Percentiles rank a stretch among this genome's conserved stretches.
phyloP scores from a whole-genome alignment of 139 green algal species.

The Auxenochlorella pyrenoidosa region DNA sequence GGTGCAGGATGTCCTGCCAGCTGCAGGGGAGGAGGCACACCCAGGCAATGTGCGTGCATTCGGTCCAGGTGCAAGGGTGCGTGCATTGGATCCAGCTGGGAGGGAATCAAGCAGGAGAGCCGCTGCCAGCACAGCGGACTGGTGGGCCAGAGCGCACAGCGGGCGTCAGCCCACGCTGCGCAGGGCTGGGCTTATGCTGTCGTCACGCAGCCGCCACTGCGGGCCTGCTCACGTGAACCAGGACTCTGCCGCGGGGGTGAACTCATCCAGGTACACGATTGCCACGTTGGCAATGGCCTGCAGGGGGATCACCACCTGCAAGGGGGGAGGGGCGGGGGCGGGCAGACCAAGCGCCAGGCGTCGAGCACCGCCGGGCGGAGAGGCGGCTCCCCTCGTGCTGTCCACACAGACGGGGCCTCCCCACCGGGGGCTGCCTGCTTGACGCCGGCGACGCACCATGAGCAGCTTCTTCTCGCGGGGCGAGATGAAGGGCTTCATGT shows the following conservation, averaged over 20 bases:
- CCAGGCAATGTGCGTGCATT: background rate
- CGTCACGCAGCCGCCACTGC: too few species aligned
- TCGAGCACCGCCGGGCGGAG: too few species aligned
- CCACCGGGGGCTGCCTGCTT: background rate
- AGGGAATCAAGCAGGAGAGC: too few species aligned
- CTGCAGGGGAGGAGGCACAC: slow-evolving; percentile 7
- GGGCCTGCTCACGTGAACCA: slow-evolving; percentile 85
- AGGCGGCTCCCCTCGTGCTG: too few species aligned
- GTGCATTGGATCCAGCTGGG: too few species aligned
- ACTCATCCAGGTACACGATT: slow-evolving; percentile 92
- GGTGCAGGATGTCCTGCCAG: slow-evolving; percentile 95
- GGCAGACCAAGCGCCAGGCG: too few species aligned
- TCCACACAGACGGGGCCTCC: too few species aligned
- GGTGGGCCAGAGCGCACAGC: too few species aligned
- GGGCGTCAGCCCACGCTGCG: too few species aligned
- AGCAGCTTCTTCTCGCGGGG: slow-evolving; percentile 30
- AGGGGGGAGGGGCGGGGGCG: background rate
- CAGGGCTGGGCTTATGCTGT: too few species aligned
- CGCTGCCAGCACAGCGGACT: too few species aligned
- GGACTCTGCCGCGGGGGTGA: slow-evolving; percentile 71
- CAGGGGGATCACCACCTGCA: slow-evolving; percentile 95
- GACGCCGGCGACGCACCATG: slow-evolving; percentile 2
- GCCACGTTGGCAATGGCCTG: slow-evolving; percentile 96
- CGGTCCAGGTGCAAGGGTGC: too few species aligned
- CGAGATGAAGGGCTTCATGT: slow-evolving; percentile 94